Percentiles rank a stretch among this genome's conserved stretches.
Conservation (phyloP, 495 filamentous ascomycete genomes). For the Bombardia bombarda region DNA sequence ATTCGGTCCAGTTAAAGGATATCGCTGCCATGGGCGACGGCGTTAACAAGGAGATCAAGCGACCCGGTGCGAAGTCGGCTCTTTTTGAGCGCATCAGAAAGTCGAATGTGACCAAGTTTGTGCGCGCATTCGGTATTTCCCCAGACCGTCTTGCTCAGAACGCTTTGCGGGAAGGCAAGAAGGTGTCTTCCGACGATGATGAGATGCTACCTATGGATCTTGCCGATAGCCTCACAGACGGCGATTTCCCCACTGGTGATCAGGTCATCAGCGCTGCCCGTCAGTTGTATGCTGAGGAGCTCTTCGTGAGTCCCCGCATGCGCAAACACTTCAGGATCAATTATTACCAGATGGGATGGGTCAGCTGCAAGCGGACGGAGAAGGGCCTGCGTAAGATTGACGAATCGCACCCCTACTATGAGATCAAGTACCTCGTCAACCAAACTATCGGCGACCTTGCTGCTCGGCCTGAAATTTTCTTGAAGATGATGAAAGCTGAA, state of each 20-base stretch:
- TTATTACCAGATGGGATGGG: slow-evolving; percentile 72
- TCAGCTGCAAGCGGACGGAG: slow-evolving; percentile 84
- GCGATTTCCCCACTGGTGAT: slow-evolving; percentile 68
- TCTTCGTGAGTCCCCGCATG: slow-evolving; percentile 82
- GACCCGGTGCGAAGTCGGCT: slow-evolving; percentile 66
- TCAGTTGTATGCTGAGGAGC: slow-evolving; percentile 83
- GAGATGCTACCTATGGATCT: slow-evolving; percentile 68
- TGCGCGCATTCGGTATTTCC: slow-evolving; percentile 83
- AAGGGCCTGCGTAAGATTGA: slow-evolving; percentile 93
- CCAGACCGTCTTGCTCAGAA: slow-evolving; percentile 83
- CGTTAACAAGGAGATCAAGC: slow-evolving; percentile 44
- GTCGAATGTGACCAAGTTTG: slow-evolving; percentile 69
- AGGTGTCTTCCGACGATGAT: slow-evolving; percentile 78
- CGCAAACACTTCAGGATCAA: slow-evolving; percentile 73
- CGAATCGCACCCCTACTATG: slow-evolving; percentile 91
- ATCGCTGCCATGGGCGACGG: slow-evolving; percentile 50
- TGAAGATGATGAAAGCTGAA: slow-evolving; percentile 95
- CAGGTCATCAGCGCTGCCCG: slow-evolving; percentile 72
- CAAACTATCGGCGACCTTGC: slow-evolving; percentile 77
- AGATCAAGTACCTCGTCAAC: slow-evolving; percentile 92
- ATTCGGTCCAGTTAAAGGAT: slow-evolving; percentile 75
- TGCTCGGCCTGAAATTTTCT: slow-evolving; percentile 73
- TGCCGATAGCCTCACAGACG: slow-evolving; percentile 63
- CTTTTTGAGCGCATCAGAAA: slow-evolving; percentile 78
- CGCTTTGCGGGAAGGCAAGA: slow-evolving; percentile 64